Base-by-base conservation (phyloP, 2,329 filamentous ascomycete genomes). In the Fusarium tuaranense region DNA sequence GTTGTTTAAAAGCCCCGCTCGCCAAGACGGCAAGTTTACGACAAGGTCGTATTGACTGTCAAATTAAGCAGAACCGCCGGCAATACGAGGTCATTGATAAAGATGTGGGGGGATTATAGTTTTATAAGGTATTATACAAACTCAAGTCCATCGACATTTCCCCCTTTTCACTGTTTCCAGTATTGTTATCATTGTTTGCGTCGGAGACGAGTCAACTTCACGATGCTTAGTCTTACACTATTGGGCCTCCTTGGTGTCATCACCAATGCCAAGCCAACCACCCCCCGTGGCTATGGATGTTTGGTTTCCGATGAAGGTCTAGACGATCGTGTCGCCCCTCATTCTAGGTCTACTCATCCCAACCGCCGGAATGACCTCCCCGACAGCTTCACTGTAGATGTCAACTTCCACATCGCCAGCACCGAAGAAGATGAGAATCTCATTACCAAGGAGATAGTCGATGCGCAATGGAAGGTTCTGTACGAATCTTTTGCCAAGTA, bases 331-430 rank as follows among this genome's bases (percentile, higher is more conserved):
- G 14, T 6, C 25, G 7, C 3, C 34, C 8, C 13, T 39, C 32
- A 20, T 16, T 14, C 30, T 25, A 16, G 4, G 20, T 6, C 8
- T 5, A 4, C 14, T n/a, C 14, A 34, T 27, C 8, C 18, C n/a
- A 38, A n/a, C 12, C 48, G 32, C 3, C 57, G 46, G 30, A 36
- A 64, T n/a, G 27, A 57, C n/a, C 55, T 78, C 14, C 77, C 78
- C 16, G 48, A 38, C 20, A 77, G 68, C 59, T 69, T 79, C 46
- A 74, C 66, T 12, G 75, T 79, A 5, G 76, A 78, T 53, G 77
- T 79, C 7, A 67, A 79, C 57, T 76, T 79, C 39, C 78, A 79
- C 64, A 71, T 79, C 44, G 69, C 74, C 62, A 79, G 76, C 68
- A 79, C 78, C 22, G 62, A 70, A 20, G 78, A 63, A n/a, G 48